Conservation (phyloP, 2,329 filamentous ascomycete genomes). For the Pleoardoris graminearum region DNA sequence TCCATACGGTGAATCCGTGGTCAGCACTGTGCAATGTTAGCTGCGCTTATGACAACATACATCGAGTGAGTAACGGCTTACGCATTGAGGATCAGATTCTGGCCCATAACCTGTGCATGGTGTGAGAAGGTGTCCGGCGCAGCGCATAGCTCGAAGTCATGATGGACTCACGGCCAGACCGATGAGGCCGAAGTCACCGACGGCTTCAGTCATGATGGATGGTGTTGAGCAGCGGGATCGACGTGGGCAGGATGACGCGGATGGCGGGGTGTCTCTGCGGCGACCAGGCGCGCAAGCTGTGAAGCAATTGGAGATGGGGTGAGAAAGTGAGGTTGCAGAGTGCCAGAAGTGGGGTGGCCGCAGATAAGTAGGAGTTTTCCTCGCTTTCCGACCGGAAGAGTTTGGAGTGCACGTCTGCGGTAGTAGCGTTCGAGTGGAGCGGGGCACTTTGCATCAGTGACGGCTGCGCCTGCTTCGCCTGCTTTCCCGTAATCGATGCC, state of each 20-base stretch:
- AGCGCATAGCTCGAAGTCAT: background rate
- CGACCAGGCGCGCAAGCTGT: slow-evolving; percentile 34
- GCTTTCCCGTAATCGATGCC: slow-evolving; percentile 26
- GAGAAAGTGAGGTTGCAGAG: slow-evolving; percentile 25
- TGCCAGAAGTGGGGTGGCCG: slow-evolving; percentile 27
- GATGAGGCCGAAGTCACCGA: slow-evolving; percentile 59
- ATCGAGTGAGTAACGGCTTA: slow-evolving; percentile 32
- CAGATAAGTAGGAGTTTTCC: slow-evolving; percentile 35
- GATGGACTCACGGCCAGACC: slow-evolving; percentile 50
- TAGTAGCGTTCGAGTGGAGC: slow-evolving; percentile 32
- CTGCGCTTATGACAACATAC: slow-evolving; percentile 18
- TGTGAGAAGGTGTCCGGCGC: slow-evolving; percentile 24
- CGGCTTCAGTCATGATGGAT: slow-evolving; percentile 45
- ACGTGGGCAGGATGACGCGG: slow-evolving; percentile 10
- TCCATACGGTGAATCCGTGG: slow-evolving; percentile 72
- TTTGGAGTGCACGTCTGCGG: slow-evolving; percentile 34
- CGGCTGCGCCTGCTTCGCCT: background rate
- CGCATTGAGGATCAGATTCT: slow-evolving; percentile 61
- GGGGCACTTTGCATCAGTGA: slow-evolving; percentile 30
- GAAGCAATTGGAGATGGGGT: slow-evolving; percentile 25
- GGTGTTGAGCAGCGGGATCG: slow-evolving; percentile 18
- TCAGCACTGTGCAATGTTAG: slow-evolving; percentile 49
- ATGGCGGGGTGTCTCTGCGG: slow-evolving; percentile 37
- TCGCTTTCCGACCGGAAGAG: slow-evolving; percentile 39
- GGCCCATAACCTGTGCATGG: slow-evolving; percentile 49